phyloP scores from a whole-genome alignment of 345 rosid genomes.

The Mallotus nudiflorus region DNA sequence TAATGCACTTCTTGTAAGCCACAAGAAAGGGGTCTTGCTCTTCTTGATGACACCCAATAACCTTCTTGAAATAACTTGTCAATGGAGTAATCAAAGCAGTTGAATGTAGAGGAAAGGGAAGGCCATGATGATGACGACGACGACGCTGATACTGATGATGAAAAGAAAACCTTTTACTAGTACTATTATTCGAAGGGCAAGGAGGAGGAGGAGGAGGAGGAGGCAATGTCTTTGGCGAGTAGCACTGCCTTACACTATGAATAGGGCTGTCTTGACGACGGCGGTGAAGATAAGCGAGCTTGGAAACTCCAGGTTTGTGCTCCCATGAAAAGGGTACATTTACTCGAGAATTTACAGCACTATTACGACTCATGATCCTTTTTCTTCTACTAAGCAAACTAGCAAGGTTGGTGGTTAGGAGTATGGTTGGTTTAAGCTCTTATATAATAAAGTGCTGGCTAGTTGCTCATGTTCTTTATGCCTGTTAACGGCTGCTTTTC shows the following conservation, averaged over 20 bases:
- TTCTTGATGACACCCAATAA: not conserved
- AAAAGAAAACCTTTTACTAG: not conserved
- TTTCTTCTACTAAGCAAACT: not conserved
- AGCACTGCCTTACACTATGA: not conserved
- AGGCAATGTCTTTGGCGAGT: conserved; percentile 10
- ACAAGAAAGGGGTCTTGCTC: conserved; percentile 30
- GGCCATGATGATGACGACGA: not conserved
- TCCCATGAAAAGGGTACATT: conserved; percentile 43
- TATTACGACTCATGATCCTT: conserved; percentile 17
- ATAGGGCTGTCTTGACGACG: too few species aligned
- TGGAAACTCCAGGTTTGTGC: conserved; percentile 39
- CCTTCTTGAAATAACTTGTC: not conserved
- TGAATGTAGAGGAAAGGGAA: not conserved
- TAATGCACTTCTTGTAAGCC: conserved; percentile 33
- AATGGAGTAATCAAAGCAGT: not conserved
- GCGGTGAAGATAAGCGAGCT: not conserved
- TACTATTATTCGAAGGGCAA: conserved; percentile 7
- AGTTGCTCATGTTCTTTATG: conserved; percentile 14
- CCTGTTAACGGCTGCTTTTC: conserved; percentile 8
- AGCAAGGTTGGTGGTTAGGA: not conserved
- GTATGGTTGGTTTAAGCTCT: conserved; percentile 2
- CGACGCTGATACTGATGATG: too few species aligned
- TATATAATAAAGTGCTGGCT: not conserved
- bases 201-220: conserved; percentile 44
- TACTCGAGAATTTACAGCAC: conserved; percentile 2